Base-by-base conservation (phyloP, 805 yeast species). In the Vanderwaltozyma polyspora region DNA sequence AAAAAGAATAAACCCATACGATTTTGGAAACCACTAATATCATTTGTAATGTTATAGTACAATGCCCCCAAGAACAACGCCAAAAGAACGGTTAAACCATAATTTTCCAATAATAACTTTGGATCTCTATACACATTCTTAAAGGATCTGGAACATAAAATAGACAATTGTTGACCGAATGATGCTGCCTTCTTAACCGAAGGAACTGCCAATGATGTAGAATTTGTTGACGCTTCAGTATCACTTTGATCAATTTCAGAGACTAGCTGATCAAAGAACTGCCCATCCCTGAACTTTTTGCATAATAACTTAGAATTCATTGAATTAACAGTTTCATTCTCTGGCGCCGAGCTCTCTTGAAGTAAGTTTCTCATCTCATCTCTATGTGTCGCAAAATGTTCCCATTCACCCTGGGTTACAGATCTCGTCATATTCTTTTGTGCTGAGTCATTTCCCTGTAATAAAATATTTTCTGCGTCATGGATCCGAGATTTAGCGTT, bases 21-120 rank as follows among this genome's bases (percentile, higher is more conserved):
- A 59, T 91, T 91, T 57, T 91, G 98, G 66, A 91, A 91, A 0
- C 98, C 98, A 49, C 94, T 77, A 36, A 91, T 89, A 55, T 89
- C 95, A 52, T 85, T 81, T 28, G 76, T 65, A 18, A 89, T 76
- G 49, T 85, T 68, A 60, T 78, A 89, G 57, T 91, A 91, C 27
- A 91, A 64, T 32, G 72, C 72, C 0, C 97, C 95, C 58, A 95
- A 78, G 59, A 89, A 81, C 4, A 76, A 51, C 1, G 94, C 95
- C 57, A 89, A 73, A 12, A 77, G 55, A 7, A 83, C 58, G 0
- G 95, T 79, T 39, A 89, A 64, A 2, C 79, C 63, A 51, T 89
- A 89, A 49, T 91, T 94, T 1, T 91, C 82, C 39, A 86, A 55
- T 34, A 91, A 67, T n/a, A 91, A 65, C 60, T 74, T 79, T 8